Base-by-base conservation (phyloP, 192 early-diverging fungal genomes). In the Linnemannia schmuckeri region DNA sequence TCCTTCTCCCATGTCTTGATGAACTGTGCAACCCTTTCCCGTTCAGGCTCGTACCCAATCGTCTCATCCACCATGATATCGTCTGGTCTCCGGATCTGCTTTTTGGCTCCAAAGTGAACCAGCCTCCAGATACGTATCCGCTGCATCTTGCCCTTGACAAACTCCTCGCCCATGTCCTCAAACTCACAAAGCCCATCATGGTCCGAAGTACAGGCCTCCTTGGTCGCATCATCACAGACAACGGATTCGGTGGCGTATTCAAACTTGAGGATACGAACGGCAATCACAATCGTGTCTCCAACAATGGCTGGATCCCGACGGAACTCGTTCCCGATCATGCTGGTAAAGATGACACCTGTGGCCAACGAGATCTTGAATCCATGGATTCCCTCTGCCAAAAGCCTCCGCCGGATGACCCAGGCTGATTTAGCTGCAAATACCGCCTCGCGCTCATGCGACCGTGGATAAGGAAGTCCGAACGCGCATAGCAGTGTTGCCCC, bases 261-360 rank as follows among this genome's bases (percentile, higher is more conserved):
- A 52, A 91, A 89, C 74, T 90, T 91, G 12, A 91, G 76, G 81
- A 91, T 90, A 37, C 91, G 85, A 4, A 91, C 91, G n/a, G 91
- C 91, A 70, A 91, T 70, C 3, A 91, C 87, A 70, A 91, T 91
- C 18, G 91, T 85, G 40, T 91, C 91, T 49, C 91, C 91, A 0
- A 89, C 80, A 78, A 91, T 91, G 15, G 83, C 88, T 10, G 91
- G 83, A 66, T 91, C 91, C 1, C 89, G 79, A 13, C 91, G 85
- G 76, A 88, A 90, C 33, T 87, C 85, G 30, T 87, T 91, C 6
- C 82, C 84, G 35, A 89, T 80, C 22, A 89, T 89, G 46, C 86
- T 89, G 18, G 83, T 89, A 27, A 91, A 91, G 33, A 91, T 91
- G 3, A 85, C 88, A 10, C 89, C 91, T 10, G 91, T 89, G 1